phyloP scores from a whole-genome alignment of 2,329 filamentous ascomycete genomes.

The Fusarium sp. region DNA sequence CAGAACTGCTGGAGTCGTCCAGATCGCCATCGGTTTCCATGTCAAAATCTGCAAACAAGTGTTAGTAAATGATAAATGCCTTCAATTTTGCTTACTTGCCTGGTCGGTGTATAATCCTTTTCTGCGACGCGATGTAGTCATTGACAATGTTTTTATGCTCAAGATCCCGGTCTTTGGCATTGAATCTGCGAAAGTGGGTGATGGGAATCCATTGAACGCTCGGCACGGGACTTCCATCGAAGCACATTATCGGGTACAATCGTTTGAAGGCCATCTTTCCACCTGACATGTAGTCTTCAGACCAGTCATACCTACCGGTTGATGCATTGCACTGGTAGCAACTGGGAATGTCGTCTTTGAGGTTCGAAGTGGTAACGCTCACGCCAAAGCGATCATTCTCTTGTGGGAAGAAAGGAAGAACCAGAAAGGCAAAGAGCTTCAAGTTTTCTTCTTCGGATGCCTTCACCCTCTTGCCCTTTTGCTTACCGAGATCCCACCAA shows the following conservation, averaged over 20 bases:
- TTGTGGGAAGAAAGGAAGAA: neutral
- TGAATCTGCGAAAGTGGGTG: fast-evolving
- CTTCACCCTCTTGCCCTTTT: too few relatives aligned
- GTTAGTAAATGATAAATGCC: too few relatives aligned
- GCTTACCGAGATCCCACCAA: neutral
- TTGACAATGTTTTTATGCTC: fast-evolving
- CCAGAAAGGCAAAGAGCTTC: neutral
- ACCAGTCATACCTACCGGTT: fast-evolving
- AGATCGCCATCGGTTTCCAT: too few relatives aligned
- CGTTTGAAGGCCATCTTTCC: neutral
- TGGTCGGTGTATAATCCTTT: fast-evolving
- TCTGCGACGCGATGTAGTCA: neutral
- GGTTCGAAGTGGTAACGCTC: neutral
- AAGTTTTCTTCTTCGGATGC: too few relatives aligned
- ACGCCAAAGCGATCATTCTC: fast-evolving
- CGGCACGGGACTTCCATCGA: neutral
- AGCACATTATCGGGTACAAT: neutral
- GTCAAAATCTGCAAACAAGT: too few relatives aligned
- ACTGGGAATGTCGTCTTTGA: fast-evolving
- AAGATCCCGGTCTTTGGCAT: neutral
- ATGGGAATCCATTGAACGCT: neutral
- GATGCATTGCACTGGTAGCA: neutral
- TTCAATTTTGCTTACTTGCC: neutral
- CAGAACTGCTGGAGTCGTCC: too few relatives aligned
- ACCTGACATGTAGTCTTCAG: neutral